Evolutionary conservation across 768 basidiomycete genomes (phyloP).

Genomic region (Tricholoma bakamatsutake): DNA sequence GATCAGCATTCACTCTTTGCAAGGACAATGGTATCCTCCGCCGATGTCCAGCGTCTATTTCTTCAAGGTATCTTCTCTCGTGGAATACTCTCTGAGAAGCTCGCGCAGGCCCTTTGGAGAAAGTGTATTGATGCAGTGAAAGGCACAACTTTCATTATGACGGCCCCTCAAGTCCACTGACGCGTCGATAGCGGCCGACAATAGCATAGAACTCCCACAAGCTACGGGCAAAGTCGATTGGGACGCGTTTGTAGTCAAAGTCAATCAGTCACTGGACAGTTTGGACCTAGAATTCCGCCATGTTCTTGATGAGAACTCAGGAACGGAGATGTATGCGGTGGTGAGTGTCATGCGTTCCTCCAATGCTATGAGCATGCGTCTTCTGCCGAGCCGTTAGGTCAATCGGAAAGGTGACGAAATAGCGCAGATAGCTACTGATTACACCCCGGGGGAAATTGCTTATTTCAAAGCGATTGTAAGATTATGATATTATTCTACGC

Average conservation of each 20-base stretch:
- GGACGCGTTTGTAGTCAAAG: slow-evolving; percentile 49
- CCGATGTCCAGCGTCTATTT: slow-evolving; percentile 71
- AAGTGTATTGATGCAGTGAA: slow-evolving; percentile 64
- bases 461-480: slow-evolving; percentile 82
- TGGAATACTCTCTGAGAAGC: slow-evolving; percentile 54
- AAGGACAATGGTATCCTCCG: slow-evolving; percentile 35
- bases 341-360: slow-evolving; percentile 34
- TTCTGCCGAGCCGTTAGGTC: slow-evolving; percentile 39
- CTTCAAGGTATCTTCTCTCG: slow-evolving; percentile 76
- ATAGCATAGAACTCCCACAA: slow-evolving; percentile 40
- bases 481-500: slow-evolving; percentile 5
- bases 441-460: slow-evolving; percentile 68
- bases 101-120: slow-evolving; percentile 61
- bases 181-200: slow-evolving; percentile 41
- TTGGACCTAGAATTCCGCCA: slow-evolving; percentile 71
- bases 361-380: not conserved
- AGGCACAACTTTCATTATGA: slow-evolving; percentile 34
- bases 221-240: slow-evolving; percentile 42
- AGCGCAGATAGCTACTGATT: slow-evolving; percentile 82
- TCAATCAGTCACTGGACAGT: slow-evolving; percentile 61
- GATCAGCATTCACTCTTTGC: not conserved
- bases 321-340: slow-evolving; percentile 60
- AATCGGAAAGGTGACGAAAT: slow-evolving; percentile 78
- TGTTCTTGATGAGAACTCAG: slow-evolving; percentile 57
- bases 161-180: slow-evolving; percentile 5